Percentiles rank a stretch among this genome's conserved stretches.
phyloP scores from a whole-genome alignment of 164 flowering plant species.

The Malania oleifera region DNA sequence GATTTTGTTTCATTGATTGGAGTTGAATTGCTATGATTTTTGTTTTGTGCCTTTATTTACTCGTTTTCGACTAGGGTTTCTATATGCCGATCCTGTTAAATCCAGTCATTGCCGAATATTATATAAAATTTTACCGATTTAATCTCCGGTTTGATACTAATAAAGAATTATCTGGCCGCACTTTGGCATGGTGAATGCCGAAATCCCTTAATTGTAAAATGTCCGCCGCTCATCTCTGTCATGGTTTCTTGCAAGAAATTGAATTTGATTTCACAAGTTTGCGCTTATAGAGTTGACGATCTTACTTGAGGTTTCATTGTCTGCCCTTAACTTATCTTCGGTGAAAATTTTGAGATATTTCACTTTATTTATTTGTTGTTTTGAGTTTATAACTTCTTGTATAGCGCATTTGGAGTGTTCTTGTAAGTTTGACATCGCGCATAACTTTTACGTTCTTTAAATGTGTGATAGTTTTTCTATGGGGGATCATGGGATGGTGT shows the following conservation, averaged over 20 bases:
- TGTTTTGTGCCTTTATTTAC: background rate
- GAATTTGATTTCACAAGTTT: background rate
- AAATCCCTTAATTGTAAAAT: no score
- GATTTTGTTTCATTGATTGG: background rate
- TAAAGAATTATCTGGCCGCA: no score
- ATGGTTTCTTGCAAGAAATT: background rate
- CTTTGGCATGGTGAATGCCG: no score
- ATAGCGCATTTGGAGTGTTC: no score
- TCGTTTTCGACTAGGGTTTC: background rate
- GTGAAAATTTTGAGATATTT: no score
- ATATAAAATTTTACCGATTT: background rate
- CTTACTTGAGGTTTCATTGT: no score
- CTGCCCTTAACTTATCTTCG: no score
- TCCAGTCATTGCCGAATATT: background rate
- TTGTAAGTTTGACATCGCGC: no score
- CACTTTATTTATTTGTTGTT: background rate
- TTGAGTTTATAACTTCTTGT: no score
- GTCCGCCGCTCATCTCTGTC: no score
- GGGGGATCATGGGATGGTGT: no score
- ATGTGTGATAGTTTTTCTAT: background rate
- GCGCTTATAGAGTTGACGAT: background rate
- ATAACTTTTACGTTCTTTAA: background rate
- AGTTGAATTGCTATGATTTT: background rate
- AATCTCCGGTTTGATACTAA: no score
- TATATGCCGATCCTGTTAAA: background rate